Evolutionary conservation across 148 eudicot genomes (phyloP), one percentile per base, ranked within the genome.

Genomic region (Dianthus caryophyllus): DNA sequence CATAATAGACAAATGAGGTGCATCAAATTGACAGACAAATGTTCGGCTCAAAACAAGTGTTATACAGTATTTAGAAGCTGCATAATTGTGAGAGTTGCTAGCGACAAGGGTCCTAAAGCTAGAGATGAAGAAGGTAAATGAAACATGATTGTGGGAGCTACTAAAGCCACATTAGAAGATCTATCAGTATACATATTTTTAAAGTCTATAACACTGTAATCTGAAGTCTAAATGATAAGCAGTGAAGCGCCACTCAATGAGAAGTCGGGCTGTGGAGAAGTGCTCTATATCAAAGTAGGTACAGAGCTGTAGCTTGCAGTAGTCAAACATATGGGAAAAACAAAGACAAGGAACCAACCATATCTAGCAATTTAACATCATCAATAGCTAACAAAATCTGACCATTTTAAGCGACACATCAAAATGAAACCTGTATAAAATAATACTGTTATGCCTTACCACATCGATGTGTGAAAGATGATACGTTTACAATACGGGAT

Each of bases 381-480:
- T 7, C 9, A 24, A 29, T 2, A 24, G 13, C 20, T 55, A 31
- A 21, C 17, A 56, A 56, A 11, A 17, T 22, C n/a, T n/a, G n/a
- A n/a, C n/a, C n/a, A 57, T 8, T 13, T 16, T n/a, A 66, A 47
- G 27, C 24, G 48, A 9, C 20, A 22, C 26, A 43, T 21, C 50
- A 59, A 51, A 41, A 38, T 8, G n/a, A 57, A 33, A 43, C 38
- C 8, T 36, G n/a, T 30, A 9, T 6, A 17, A 6, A 69, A 21
- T 10, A 20, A 67, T 16, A 61, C 39, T 24, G 38, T 22, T 57
- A 76, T 57, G 21, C 9, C 79, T 84, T 68, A 90, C 99, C 93
- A 78, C 52, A 78, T 41, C 89, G 80, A 82, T 95, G 99, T 0
- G 99, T 88, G 64, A 95, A 94, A 26, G 99, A 95, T 69, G 99